phyloP scores from a whole-genome alignment of 768 basidiomycete species.

The Leccinum arenicola region DNA sequence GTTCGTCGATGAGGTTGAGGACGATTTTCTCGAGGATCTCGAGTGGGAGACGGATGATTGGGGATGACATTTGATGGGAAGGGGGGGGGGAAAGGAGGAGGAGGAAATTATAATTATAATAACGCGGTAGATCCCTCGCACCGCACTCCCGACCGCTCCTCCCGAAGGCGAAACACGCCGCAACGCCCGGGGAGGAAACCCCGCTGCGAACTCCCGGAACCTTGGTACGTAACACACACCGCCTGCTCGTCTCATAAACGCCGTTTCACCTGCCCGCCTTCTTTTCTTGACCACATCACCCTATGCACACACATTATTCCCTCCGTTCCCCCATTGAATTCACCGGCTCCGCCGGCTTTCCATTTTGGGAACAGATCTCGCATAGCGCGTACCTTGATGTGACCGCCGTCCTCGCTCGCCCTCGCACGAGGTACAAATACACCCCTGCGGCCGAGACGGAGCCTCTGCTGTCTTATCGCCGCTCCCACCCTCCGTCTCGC shows the following conservation, averaged over 20 bases:
- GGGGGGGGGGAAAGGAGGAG: neutral
- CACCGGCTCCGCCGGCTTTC: neutral
- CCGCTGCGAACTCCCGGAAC: neutral
- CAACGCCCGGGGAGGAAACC: neutral
- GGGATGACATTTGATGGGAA: conserved; percentile 18
- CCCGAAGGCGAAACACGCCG: neutral
- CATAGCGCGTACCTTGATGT: neutral
- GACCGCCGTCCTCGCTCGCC: neutral
- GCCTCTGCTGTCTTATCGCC: conserved; percentile 17
- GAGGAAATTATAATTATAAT: neutral
- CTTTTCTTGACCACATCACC: neutral
- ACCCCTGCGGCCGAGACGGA: neutral
- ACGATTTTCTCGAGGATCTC: conserved; percentile 51
- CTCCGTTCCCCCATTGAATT: neutral
- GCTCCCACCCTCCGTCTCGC: neutral
- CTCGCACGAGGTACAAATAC: neutral
- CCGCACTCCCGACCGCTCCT: neutral
- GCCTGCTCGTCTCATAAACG: neutral
- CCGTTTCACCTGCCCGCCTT: neutral
- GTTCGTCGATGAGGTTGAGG: conserved; percentile 36
- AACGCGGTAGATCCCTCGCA: neutral
- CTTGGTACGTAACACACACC: neutral
- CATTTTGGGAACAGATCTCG: neutral
- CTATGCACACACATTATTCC: neutral
- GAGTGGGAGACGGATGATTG: conserved; percentile 36